Evolutionary conservation across 768 basidiomycete species (phyloP).

Genomic region (Leucocoprinus leucothites): DNA sequence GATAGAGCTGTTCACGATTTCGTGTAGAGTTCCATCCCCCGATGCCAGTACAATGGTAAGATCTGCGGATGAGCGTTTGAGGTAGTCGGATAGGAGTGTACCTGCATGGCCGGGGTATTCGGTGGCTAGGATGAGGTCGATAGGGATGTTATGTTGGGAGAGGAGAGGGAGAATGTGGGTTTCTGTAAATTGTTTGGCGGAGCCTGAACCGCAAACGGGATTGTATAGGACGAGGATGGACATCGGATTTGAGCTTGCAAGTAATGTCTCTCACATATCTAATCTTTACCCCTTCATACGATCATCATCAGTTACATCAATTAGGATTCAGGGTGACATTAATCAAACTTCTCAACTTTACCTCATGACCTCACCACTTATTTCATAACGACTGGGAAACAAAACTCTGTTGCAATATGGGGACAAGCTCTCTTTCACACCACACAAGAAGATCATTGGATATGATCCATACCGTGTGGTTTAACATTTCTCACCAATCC

Average conservation of each 20-base stretch:
- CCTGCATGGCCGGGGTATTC: conserved; percentile 54
- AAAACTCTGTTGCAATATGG: no score
- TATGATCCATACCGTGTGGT: no score
- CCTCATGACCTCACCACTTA: no score
- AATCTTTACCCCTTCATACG: no score
- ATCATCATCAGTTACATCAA: no score
- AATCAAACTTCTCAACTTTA: no score
- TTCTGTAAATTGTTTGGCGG: conserved; percentile 54
- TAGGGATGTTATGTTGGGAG: conserved; percentile 28
- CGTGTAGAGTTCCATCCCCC: conserved; percentile 92
- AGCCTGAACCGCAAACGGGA: conserved; percentile 64
- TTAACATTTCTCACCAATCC: no score
- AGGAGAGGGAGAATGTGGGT: conserved; percentile 67
- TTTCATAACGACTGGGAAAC: no score
- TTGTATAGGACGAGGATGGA: conserved; percentile 69
- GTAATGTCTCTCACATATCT: no score
- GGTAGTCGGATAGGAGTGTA: conserved; percentile 34
- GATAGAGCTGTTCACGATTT: conserved; percentile 69
- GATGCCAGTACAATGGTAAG: conserved; percentile 63
- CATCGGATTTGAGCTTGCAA: conserved; percentile 25
- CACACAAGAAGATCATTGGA: no score
- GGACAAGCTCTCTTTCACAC: no score
- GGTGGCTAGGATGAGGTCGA: conserved; percentile 46
- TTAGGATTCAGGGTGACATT: no score
- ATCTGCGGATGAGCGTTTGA: conserved; percentile 22